Percentiles rank a stretch among this genome's conserved stretches.
These are phyloP conservation scores for Candida suzukii DNA, from an alignment of 805 yeast species.

Conservation along the genomic window DNA sequence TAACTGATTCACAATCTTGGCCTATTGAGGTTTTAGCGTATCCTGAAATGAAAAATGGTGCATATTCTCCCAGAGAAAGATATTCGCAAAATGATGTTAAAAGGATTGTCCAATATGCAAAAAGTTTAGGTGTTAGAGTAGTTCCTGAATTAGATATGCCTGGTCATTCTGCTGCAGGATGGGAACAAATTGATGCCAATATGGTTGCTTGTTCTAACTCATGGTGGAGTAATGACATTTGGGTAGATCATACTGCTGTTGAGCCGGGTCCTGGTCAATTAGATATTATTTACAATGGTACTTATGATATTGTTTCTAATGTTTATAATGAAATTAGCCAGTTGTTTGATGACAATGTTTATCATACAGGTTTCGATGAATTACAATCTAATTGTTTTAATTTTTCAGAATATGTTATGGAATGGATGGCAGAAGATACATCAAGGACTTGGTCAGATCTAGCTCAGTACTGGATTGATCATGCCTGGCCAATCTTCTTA, in stretches of 20 bases:
- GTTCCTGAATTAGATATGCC: slow-evolving; percentile 36
- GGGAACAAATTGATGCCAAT: slow-evolving; percentile 25
- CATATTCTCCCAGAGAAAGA: slow-evolving; percentile 26
- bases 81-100: slow-evolving; percentile 23
- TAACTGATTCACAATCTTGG: slow-evolving; percentile 34
- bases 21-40: slow-evolving; percentile 25
- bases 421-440: slow-evolving; percentile 23
- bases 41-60: slow-evolving; percentile 33
- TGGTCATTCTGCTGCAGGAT: slow-evolving; percentile 35
- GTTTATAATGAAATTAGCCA: slow-evolving; percentile 27
- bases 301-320: slow-evolving; percentile 26
- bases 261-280: slow-evolving; percentile 38
- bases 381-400: slow-evolving; percentile 28
- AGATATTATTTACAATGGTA: slow-evolving; percentile 24
- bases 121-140: slow-evolving; percentile 30
- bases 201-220: slow-evolving; percentile 27
- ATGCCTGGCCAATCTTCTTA: slow-evolving; percentile 26
- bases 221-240: slow-evolving; percentile 23
- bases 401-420: slow-evolving; percentile 17
- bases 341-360: slow-evolving; percentile 28
- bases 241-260: slow-evolving; percentile 19
- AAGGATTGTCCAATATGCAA: slow-evolving; percentile 26
- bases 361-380: slow-evolving; percentile 38
- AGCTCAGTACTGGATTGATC: slow-evolving; percentile 29
- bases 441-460: slow-evolving; percentile 23